Conservation (phyloP, 2,329 filamentous ascomycete genomes). For the Lasiodiplodia sp. region DNA sequence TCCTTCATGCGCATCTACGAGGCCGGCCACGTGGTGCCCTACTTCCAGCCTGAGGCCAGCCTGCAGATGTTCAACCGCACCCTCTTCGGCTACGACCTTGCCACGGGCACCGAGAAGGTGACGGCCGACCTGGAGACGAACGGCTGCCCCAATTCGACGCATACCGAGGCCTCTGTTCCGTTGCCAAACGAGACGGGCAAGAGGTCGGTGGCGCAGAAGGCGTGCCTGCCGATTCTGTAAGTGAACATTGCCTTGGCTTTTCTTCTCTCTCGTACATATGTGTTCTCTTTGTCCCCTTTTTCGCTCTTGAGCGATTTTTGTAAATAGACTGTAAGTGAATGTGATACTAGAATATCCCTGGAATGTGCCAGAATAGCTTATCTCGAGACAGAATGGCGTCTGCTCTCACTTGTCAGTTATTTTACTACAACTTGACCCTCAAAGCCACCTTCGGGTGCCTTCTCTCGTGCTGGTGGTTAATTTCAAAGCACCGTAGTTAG, state of each 20-base stretch:
- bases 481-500: too few species aligned
- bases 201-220: not conserved
- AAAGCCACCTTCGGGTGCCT: too few species aligned
- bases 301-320: too few species aligned
- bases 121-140: constrained; percentile 43
- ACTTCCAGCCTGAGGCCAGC: constrained; percentile 49
- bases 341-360: too few species aligned
- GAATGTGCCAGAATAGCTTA: too few species aligned
- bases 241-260: not conserved
- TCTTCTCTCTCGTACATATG: too few species aligned
- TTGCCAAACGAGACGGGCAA: constrained; percentile 36
- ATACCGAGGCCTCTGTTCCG: constrained; percentile 48
- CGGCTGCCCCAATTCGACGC: constrained; percentile 48
- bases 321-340: too few species aligned
- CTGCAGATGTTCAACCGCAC: constrained; percentile 49
- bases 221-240: constrained; percentile 23
- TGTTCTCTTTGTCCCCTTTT: not conserved
- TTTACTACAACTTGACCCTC: too few species aligned
- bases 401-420: too few species aligned
- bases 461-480: too few species aligned
- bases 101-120: constrained; percentile 43
- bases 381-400: too few species aligned
- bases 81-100: constrained; percentile 45
- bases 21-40: constrained; percentile 51
- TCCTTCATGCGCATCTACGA: constrained; percentile 50